Percentiles rank a stretch among this genome's conserved stretches.
Evolutionary conservation across 495 filamentous ascomycete species (phyloP).

Genomic region (Penicillium lagena): DNA sequence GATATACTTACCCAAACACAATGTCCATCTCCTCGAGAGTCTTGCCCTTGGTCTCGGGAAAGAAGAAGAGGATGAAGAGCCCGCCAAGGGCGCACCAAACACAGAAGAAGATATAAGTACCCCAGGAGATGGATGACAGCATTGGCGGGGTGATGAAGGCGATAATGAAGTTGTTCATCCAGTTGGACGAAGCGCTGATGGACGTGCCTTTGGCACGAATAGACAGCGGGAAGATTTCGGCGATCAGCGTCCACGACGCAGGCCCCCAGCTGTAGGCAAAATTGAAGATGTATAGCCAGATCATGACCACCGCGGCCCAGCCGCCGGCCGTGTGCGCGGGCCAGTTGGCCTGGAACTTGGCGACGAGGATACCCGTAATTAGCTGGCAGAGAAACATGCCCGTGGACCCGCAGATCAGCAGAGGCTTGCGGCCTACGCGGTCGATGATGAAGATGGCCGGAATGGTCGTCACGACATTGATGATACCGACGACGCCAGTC

Average conservation of each 20-base stretch:
- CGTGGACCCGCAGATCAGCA: constrained; percentile 58
- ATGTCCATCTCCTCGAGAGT: constrained; percentile 49
- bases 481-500: constrained; percentile 57
- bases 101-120: constrained; percentile 32
- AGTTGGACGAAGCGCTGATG: constrained; percentile 12
- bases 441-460: constrained; percentile 61
- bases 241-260: constrained; percentile 46
- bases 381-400: constrained; percentile 55
- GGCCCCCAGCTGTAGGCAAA: constrained; percentile 17
- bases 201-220: constrained; percentile 15
- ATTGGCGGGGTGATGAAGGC: constrained; percentile 28
- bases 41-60: constrained; percentile 50
- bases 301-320: constrained; percentile 68
- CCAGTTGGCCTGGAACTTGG: constrained; percentile 54
- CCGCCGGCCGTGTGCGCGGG: constrained; percentile 49
- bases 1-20: too few species aligned
- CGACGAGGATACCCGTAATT: constrained; percentile 63
- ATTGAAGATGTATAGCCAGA: constrained; percentile 57
- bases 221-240: constrained; percentile 30
- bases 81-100: constrained; percentile 33
- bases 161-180: constrained; percentile 27
- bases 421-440: constrained; percentile 52
- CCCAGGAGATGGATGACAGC: constrained; percentile 28
- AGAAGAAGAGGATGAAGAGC: constrained; percentile 40
- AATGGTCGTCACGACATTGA: constrained; percentile 58